phyloP scores from a whole-genome alignment of 306 rosid species.

The Gillenia trifoliata region DNA sequence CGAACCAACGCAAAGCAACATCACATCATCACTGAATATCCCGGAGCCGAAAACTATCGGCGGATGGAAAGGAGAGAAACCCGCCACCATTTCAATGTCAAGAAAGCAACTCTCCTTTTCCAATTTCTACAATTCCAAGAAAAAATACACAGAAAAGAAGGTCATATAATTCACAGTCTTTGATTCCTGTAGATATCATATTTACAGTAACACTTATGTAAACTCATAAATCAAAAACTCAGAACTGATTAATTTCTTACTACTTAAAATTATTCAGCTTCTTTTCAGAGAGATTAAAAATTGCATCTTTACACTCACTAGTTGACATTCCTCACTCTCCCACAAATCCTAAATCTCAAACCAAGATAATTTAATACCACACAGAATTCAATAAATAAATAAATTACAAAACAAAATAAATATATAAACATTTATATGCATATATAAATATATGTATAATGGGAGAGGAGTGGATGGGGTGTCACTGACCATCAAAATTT shows the following conservation, averaged over 20 bases:
- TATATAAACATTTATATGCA: background rate
- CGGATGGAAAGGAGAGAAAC: conserved; percentile 3
- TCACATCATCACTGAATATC: conserved; percentile 11
- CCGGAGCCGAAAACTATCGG: conserved; percentile 16
- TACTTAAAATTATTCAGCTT: background rate
- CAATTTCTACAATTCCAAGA: background rate
- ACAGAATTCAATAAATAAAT: conserved; percentile 8
- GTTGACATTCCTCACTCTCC: background rate
- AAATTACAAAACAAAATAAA: background rate
- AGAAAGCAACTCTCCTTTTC: conserved; percentile 6
- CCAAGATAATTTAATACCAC: background rate
- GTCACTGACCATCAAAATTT: conserved; percentile 14
- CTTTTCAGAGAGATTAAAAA: background rate
- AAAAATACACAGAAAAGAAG: background rate
- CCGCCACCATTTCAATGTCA: conserved; percentile 5
- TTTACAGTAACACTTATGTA: too few species aligned
- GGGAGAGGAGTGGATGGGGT: conserved; percentile 5
- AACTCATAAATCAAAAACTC: too few species aligned
- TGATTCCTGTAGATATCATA: background rate
- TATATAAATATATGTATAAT: too few species aligned
- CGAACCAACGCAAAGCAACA: background rate
- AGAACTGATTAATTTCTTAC: background rate
- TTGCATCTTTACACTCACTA: background rate
- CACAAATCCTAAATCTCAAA: conserved; percentile 6
- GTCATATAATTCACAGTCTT: background rate